Percentiles rank a stretch among this genome's conserved stretches.
Conservation (phyloP, 2,329 filamentous ascomycete genomes). For the Hymenoscyphus infarciens region DNA sequence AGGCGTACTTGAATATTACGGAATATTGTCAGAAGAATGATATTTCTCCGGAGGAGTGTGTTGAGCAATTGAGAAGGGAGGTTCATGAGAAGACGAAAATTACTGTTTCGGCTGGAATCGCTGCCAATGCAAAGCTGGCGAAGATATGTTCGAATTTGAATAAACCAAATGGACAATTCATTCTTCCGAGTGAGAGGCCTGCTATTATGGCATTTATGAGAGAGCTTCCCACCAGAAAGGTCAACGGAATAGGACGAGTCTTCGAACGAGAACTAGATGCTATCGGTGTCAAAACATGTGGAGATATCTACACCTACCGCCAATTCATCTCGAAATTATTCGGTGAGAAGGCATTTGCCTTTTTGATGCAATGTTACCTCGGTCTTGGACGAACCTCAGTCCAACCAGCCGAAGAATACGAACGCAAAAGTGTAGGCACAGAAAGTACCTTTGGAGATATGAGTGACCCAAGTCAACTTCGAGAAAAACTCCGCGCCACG, state of each 20-base stretch:
- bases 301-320: conserved; percentile 77
- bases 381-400: conserved; percentile 83
- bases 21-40: conserved; percentile 70
- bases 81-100: conserved; percentile 74
- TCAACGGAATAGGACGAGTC: conserved; percentile 92
- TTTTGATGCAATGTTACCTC: conserved; percentile 78
- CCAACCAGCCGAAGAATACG: conserved; percentile 82
- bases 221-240: conserved; percentile 78
- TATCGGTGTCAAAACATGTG: conserved; percentile 82
- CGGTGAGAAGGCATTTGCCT: conserved; percentile 86
- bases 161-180: conserved; percentile 92
- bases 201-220: conserved; percentile 84
- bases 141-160: conserved; percentile 96
- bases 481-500: conserved; percentile 73
- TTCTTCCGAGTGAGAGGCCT: conserved; percentile 65
- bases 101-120: conserved; percentile 91
- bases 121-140: conserved; percentile 85
- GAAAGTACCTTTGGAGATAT: conserved; percentile 89
- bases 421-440: conserved; percentile 90
- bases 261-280: conserved; percentile 87
- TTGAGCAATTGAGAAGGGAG: conserved; percentile 73
- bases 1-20: conserved; percentile 95
- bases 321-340: conserved; percentile 74
- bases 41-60: conserved; percentile 67
- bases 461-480: conserved; percentile 61